Base-by-base conservation (phyloP, 2,329 filamentous ascomycete species). In the Penicillium occitanis region DNA sequence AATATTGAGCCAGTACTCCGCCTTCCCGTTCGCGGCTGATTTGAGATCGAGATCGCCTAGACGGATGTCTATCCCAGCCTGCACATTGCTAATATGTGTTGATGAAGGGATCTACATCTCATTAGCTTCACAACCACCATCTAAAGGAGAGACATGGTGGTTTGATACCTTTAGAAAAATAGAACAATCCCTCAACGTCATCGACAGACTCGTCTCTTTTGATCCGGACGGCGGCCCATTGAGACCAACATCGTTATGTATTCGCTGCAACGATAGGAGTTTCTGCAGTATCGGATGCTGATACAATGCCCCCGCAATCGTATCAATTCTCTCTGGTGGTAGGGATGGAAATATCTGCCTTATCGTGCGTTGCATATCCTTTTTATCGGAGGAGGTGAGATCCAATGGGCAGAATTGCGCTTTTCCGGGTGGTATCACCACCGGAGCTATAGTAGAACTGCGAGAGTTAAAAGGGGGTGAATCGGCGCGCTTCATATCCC, bases 121-220 rank as follows among this genome's bases (percentile, higher is more conserved):
- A 55, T 55, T 10, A 35, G 30, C n/a, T 22, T 62, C 25, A 44
- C 17, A 44, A 8, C 11, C 40, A n/a, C 17, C 40, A n/a, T 44
- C 7, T 44, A 7, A 8, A 8, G 17, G 4, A 17, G 40, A 17
- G 5, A 19, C 5, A 6, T n/a, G 40, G 3, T 44, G 42, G 64
- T 55, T 22, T 60, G 74, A 60, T 73, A 92, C 84, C 71, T 87
- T 86, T 48, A 92, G 80, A 73, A 90, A 93, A 71, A 91, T 85
- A 3, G 90, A 91, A 75, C 91, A 93, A 79, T 95, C 91, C 60
- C 91, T 83, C 69, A 95, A 76, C 3, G 91, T 93, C 91, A 94
- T 94, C 65, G 90, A 90, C 6, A 91, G 81, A 13, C 86, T 84
- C 67, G 91, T 88, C 33, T 84, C 80, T 11, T 72, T 74, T 40